Evolutionary conservation across 768 basidiomycete genomes (phyloP).

Genomic region (Boletus rubropictus): DNA sequence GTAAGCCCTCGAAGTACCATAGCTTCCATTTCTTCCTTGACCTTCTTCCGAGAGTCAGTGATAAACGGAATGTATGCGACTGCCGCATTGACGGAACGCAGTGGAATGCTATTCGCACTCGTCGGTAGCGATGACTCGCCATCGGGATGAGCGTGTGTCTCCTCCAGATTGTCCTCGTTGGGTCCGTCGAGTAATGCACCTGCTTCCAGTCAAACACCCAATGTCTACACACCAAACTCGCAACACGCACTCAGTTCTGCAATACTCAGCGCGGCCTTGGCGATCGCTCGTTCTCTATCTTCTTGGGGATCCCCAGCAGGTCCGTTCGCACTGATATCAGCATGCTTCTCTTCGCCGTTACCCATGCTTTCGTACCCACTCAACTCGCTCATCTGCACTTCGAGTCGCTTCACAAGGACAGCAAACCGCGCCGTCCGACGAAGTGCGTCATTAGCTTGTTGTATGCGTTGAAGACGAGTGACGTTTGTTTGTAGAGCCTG

Average conservation of each 20-base stretch:
- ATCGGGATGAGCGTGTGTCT: not conserved
- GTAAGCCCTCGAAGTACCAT: conserved; percentile 81
- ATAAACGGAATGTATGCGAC: conserved; percentile 66
- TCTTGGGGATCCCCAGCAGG: conserved; percentile 47
- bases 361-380: conserved; percentile 2
- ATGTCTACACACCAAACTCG: not conserved
- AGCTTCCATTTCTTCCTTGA: conserved; percentile 83
- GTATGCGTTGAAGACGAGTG: conserved; percentile 66
- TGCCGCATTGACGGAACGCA: conserved; percentile 72
- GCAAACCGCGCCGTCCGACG: conserved; percentile 83
- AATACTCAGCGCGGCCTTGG: conserved; percentile 91
- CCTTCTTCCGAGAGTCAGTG: conserved; percentile 59
- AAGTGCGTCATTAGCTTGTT: conserved; percentile 78
- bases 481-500: conserved; percentile 68
- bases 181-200: conserved; percentile 49
- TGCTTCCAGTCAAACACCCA: conserved; percentile 20
- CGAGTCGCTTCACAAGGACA: conserved; percentile 73
- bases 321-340: not conserved
- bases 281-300: conserved; percentile 80
- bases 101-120: conserved; percentile 38
- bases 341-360: not conserved
- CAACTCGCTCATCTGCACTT: conserved; percentile 79
- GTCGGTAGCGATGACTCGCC: conserved; percentile 13
- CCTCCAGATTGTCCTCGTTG: conserved; percentile 9
- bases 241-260: conserved; percentile 76